These are phyloP conservation scores for Podaxis sp. DNA, from an alignment of 768 basidiomycete species.

Conservation along the genomic window DNA sequence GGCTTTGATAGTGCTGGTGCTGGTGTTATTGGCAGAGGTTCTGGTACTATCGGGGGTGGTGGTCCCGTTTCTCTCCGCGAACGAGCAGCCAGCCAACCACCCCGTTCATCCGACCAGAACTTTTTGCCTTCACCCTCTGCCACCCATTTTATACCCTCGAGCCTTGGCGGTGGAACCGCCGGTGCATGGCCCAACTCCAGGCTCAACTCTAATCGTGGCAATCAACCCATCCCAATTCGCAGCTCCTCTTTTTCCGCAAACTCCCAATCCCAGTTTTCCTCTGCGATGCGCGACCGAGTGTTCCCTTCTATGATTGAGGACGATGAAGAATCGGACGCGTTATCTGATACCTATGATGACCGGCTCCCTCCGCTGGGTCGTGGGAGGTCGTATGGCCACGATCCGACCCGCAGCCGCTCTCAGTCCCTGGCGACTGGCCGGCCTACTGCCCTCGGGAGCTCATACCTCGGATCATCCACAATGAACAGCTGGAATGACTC, in stretches of 20 bases:
- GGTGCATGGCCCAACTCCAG: conserved; percentile 45
- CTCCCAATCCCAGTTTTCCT: conserved; percentile 55
- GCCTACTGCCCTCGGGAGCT: conserved; percentile 52
- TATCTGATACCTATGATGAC: conserved; percentile 66
- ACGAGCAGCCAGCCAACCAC: conserved; percentile 72
- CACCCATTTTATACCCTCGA: conserved; percentile 51
- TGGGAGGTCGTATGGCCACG: conserved; percentile 61
- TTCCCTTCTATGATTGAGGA: conserved; percentile 83
- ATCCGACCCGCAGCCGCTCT: conserved; percentile 71
- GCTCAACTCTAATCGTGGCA: conserved; percentile 42
- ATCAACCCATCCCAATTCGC: conserved; percentile 58
- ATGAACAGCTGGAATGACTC: conserved; percentile 65
- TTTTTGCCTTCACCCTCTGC: conserved; percentile 54
- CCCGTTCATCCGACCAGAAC: conserved; percentile 46
- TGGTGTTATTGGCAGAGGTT: conserved; percentile 4
- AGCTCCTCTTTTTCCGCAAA: conserved; percentile 68
- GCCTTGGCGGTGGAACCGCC: conserved; percentile 36
- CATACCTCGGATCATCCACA: conserved; percentile 40
- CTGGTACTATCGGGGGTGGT: conserved; percentile 35
- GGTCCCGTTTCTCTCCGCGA: conserved; percentile 50
- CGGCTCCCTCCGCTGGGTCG: conserved; percentile 46
- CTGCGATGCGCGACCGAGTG: conserved; percentile 62
- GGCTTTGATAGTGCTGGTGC: conserved; percentile 6
- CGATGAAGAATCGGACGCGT: conserved; percentile 62
- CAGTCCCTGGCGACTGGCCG: conserved; percentile 72